These are phyloP conservation scores for Ehretia macrophylla DNA, from an alignment of 257 asterid species.

Conservation along the genomic window DNA sequence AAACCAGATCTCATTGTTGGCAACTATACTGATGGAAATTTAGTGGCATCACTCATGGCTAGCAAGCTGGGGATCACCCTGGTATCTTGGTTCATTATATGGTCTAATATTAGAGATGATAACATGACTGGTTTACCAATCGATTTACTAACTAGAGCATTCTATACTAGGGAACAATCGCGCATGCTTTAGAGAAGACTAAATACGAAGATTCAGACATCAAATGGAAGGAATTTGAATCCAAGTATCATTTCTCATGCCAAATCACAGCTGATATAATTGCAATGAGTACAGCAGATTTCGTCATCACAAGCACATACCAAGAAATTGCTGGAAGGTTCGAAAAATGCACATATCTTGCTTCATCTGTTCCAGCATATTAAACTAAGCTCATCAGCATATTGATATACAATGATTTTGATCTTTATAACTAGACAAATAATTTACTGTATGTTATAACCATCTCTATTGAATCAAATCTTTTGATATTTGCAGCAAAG, in stretches of 20 bases:
- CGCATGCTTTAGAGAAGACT: conserved; percentile 94
- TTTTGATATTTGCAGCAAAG: conserved; percentile 56
- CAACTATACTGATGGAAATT: conserved; percentile 86
- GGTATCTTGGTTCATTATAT: conserved; percentile 34
- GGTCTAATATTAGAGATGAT: background rate
- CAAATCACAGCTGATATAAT: conserved; percentile 89
- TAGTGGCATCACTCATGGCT: conserved; percentile 92
- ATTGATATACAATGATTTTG: no score
- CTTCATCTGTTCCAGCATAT: no score
- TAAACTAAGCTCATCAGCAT: no score
- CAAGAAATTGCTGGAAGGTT: conserved; percentile 98
- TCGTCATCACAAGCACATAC: conserved; percentile 86
- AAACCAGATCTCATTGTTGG: conserved; percentile 88
- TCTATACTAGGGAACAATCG: conserved; percentile 70
- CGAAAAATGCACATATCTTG: background rate
- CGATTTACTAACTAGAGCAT: conserved; percentile 7
- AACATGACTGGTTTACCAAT: background rate
- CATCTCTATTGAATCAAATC: no score
- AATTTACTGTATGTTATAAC: no score
- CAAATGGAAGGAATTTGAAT: conserved; percentile 74
- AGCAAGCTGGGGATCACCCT: conserved; percentile 82
- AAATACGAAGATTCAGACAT: conserved; percentile 91
- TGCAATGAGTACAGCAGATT: conserved; percentile 88
- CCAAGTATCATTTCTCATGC: conserved; percentile 83
- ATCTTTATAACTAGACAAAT: no score